phyloP scores from a whole-genome alignment of 352 stramenopile species.

The Globisporangium recalcitrans region DNA sequence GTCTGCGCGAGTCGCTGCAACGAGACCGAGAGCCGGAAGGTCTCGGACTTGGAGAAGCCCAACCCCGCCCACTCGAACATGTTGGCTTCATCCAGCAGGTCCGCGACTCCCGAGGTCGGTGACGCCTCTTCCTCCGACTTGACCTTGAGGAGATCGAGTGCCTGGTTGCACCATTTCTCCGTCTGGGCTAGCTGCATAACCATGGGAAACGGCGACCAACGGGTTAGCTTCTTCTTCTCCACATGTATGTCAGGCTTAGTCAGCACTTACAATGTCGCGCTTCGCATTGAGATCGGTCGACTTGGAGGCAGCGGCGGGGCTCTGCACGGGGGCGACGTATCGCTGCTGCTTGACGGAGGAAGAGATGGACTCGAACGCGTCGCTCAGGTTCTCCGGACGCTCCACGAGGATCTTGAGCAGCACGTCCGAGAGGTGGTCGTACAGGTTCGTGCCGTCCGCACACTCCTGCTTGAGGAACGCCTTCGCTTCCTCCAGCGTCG shows the following conservation, averaged over 20 bases:
- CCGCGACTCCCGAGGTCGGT: conserved; percentile 37
- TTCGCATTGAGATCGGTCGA: conserved; percentile 32
- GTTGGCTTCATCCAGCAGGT: conserved; percentile 75
- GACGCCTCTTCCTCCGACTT: conserved; percentile 45
- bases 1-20: conserved; percentile 54
- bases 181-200: conserved; percentile 41
- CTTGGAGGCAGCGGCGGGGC: conserved; percentile 22
- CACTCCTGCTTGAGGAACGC: conserved; percentile 84
- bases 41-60: conserved; percentile 67
- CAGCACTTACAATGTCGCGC: conserved; percentile 43
- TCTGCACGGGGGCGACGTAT: conserved; percentile 35
- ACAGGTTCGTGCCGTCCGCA: conserved; percentile 71
- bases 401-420: conserved; percentile 86
- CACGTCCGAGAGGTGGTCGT: conserved; percentile 83
- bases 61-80: conserved; percentile 81
- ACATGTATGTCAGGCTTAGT: no score
- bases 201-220: background rate
- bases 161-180: conserved; percentile 61
- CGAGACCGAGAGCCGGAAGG: conserved; percentile 64
- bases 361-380: conserved; percentile 87
- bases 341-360: conserved; percentile 79
- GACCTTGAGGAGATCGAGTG: conserved; percentile 59
- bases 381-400: conserved; percentile 74
- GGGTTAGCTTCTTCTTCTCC: background rate
- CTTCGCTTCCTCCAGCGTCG: conserved; percentile 84